Base-by-base conservation (phyloP, 441 rosid genomes). In the Brassica hybrid region DNA sequence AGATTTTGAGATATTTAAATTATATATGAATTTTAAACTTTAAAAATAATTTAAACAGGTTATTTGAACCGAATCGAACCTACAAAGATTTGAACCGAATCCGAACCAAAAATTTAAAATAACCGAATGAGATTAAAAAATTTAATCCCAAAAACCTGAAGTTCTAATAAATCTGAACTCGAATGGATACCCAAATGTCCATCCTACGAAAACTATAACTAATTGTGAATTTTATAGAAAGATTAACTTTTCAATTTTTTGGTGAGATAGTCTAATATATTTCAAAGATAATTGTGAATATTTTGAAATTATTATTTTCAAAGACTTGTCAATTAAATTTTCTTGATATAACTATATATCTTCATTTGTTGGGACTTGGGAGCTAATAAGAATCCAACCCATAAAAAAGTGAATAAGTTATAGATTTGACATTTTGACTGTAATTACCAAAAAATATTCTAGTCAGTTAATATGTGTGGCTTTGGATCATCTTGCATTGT, bases 271-370 rank as follows among this genome's bases (percentile, higher is more conserved):
- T 69, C 17, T 48, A 16, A 13, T 14, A 36, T 34, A 9, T 34
- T 69, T 13, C 38, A 65, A 6, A 57, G 19, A 77, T 43, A 43
- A 57, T n/a, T 57, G 43, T 25, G 72, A 77, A 43, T 65, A 65
- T 19, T 23, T 27, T 25, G 61, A 45, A 18, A 71, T n/a, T 43
- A 65, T 71, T 59, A 8, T 54, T 11, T 38, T 25, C 59, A 76
- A 17, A 54, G 71, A 70, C 34, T 62, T 63, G 59, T 76, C 80
- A 76, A 76, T 70, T 52, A 63, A 12, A 0, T 52, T 69, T 69
- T 25, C 80, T 67, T 16, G 16, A 63, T 62, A 18, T 70, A 64
- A 60, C 58, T 76, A 57, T 23, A 76, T 76, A 23, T 18, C 34
- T 69, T 70, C 45, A 63, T 23, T 36, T 62, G 65, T 16, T 63